Evolutionary conservation across 768 basidiomycete species (phyloP).

Genomic region (Xerocomellus intermedius): DNA sequence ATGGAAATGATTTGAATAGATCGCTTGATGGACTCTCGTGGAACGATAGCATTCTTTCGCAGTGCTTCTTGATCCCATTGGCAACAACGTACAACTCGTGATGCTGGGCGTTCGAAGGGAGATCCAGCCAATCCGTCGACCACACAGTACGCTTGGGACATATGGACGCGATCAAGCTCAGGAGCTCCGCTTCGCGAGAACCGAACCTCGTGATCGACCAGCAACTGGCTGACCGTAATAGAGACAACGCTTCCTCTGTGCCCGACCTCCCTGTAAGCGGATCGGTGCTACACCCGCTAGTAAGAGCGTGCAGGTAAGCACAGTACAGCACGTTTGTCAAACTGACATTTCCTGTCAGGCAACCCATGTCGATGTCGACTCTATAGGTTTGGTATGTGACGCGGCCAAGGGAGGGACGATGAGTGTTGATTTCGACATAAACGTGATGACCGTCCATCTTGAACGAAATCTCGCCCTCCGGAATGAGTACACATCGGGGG

Average conservation of each 20-base stretch:
- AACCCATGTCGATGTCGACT: conserved; percentile 31
- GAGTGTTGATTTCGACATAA: conserved; percentile 8
- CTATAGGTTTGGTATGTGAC: conserved; percentile 30
- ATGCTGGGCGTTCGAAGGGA: conserved; percentile 31
- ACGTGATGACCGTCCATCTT: conserved; percentile 14
- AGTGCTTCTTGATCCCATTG: conserved; percentile 31
- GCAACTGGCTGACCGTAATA: conserved; percentile 37
- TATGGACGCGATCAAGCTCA: conserved; percentile 35
- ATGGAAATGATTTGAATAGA: conserved; percentile 7
- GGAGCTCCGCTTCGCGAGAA: conserved; percentile 28
- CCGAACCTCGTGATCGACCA: conserved; percentile 41
- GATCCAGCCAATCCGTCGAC: conserved; percentile 34
- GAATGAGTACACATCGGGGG: conserved; percentile 37
- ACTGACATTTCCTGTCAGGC: conserved; percentile 27
- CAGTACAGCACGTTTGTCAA: conserved; percentile 34
- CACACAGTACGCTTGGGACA: conserved; percentile 39
- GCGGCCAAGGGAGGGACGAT: background rate
- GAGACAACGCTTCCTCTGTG: conserved; percentile 41
- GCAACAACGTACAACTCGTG: conserved; percentile 25
- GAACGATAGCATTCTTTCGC: conserved; percentile 13
- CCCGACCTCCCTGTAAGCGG: conserved; percentile 44
- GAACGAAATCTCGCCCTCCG: conserved; percentile 31
- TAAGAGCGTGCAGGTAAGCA: conserved; percentile 46
- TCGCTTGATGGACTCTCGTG: background rate
- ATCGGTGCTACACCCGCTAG: conserved; percentile 41